phyloP scores from a whole-genome alignment of 176 grass and related monocot species.

The Carex parvula region DNA sequence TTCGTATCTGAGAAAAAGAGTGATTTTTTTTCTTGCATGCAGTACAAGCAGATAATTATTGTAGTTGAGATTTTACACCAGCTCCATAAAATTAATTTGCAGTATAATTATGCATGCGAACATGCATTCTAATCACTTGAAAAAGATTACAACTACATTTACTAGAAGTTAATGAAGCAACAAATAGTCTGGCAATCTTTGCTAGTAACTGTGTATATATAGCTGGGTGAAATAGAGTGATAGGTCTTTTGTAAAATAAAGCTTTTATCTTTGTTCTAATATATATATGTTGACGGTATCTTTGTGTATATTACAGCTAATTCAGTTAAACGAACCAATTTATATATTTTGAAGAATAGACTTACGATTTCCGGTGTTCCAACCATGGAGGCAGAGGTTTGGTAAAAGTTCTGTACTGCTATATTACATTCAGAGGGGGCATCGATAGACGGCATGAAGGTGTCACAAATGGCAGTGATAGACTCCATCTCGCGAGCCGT shows the following conservation, averaged over 20 bases:
- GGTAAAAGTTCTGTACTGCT: constrained; percentile 21
- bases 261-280: no score
- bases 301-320: background rate
- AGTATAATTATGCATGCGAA: background rate
- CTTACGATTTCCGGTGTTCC: constrained; percentile 35
- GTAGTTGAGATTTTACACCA: background rate
- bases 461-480: constrained; percentile 31
- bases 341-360: constrained; percentile 5
- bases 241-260: no score
- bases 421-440: background rate
- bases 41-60: background rate
- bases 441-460: constrained; percentile 26
- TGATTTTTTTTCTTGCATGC: background rate
- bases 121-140: background rate
- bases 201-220: no score
- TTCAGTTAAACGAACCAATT: background rate
- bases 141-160: background rate
- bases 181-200: background rate
- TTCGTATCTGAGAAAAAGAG: background rate
- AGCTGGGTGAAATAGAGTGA: no score
- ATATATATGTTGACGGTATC: no score
- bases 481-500: constrained; percentile 38
- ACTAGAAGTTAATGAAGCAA: background rate
- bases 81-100: background rate
- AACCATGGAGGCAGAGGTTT: constrained; percentile 37